phyloP scores from a whole-genome alignment of 495 filamentous ascomycete genomes.

The Bombardia bombarda region DNA sequence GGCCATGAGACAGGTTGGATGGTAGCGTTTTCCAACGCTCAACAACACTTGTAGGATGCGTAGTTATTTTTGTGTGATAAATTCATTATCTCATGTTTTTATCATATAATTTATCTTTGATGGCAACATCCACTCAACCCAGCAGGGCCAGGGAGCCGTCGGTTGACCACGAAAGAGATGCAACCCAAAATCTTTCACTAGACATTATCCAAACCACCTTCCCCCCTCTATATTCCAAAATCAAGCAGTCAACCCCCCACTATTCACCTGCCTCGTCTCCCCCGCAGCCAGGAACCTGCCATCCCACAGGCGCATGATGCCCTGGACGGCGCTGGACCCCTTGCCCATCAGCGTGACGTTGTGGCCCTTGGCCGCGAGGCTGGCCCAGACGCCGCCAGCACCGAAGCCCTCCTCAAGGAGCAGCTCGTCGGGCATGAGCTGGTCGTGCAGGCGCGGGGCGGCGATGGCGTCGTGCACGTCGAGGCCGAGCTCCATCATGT shows the following conservation, averaged over 20 bases:
- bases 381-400: constrained; percentile 58
- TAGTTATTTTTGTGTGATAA: too few relatives aligned
- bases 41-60: too few relatives aligned
- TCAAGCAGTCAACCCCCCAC: constrained; percentile 62
- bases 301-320: constrained; percentile 55
- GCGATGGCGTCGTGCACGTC: constrained; percentile 54
- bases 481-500: constrained; percentile 59
- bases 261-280: constrained; percentile 69
- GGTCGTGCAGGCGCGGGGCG: constrained; percentile 69
- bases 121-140: too few relatives aligned
- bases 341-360: constrained; percentile 66
- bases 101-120: too few relatives aligned
- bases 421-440: constrained; percentile 63
- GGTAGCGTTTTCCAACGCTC: too few relatives aligned
- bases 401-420: constrained; percentile 64
- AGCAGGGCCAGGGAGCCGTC: too few relatives aligned
- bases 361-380: constrained; percentile 56
- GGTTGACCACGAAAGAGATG: too few relatives aligned
- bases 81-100: too few relatives aligned
- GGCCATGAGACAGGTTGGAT: too few relatives aligned
- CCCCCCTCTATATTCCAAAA: too few relatives aligned
- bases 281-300: constrained; percentile 53
- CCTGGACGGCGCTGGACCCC: constrained; percentile 63
- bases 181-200: too few relatives aligned
- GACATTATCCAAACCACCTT: too few relatives aligned